A percentile compares a stretch with the other conserved stretches of the same genome.
phyloP scores from a whole-genome alignment of 768 basidiomycete species.

The Chalciporus sphaerocephalus region DNA sequence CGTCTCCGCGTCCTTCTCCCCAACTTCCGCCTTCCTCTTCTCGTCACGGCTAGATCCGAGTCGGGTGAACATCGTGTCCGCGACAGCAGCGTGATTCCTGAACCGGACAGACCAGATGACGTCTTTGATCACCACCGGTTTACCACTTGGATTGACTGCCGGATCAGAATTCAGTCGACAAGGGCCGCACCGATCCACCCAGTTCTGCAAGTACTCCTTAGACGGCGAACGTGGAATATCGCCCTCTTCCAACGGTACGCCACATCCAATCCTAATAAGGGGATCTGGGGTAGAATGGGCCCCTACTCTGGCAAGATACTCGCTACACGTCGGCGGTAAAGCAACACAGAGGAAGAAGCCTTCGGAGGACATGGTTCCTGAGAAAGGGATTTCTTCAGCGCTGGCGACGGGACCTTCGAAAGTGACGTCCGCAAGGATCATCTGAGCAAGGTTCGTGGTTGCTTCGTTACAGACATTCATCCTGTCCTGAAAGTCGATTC shows the following conservation, averaged over 20 bases:
- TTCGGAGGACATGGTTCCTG: slow-evolving; percentile 23
- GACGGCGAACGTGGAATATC: slow-evolving; percentile 35
- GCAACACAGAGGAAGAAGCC: slow-evolving; percentile 37
- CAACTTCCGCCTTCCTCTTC: not conserved
- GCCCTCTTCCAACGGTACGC: slow-evolving; percentile 35
- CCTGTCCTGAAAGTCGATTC: slow-evolving; percentile 44
- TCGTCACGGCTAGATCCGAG: slow-evolving; percentile 9
- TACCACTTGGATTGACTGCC: slow-evolving; percentile 26
- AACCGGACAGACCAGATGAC: slow-evolving; percentile 44
- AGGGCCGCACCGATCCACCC: slow-evolving; percentile 38
- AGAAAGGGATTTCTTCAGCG: slow-evolving; percentile 14
- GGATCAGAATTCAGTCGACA: slow-evolving; percentile 30
- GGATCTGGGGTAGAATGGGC: slow-evolving; percentile 1
- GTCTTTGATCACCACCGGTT: slow-evolving; percentile 31
- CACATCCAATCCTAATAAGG: slow-evolving; percentile 40
- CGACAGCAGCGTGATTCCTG: slow-evolving; percentile 40
- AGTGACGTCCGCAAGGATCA: slow-evolving; percentile 46
- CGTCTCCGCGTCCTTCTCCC: not conserved
- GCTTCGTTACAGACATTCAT: slow-evolving; percentile 23
- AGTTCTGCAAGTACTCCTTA: slow-evolving; percentile 40
- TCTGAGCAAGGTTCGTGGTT: slow-evolving; percentile 33
- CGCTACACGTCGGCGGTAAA: slow-evolving; percentile 30
- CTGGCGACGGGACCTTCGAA: slow-evolving; percentile 31
- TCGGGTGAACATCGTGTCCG: slow-evolving; percentile 35
- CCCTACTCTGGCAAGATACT: slow-evolving; percentile 9